Base-by-base conservation (phyloP, 2,329 filamentous ascomycete genomes). In the Xylaria sp. region DNA sequence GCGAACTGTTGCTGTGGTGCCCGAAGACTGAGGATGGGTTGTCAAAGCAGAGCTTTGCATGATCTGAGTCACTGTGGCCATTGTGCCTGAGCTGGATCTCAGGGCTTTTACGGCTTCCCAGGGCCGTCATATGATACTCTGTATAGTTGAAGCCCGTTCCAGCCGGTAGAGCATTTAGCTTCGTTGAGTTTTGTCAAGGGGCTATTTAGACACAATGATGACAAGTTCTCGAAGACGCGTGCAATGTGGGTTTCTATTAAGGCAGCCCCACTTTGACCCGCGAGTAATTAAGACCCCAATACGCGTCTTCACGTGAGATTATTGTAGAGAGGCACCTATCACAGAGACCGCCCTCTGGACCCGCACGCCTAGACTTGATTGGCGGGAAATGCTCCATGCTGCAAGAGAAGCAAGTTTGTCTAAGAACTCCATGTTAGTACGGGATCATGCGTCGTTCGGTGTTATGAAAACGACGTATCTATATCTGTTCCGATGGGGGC, bases 1-100 rank as follows among this genome's bases (percentile, higher is more conserved):
- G 77, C 92, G 84, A 48, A 98, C 94, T 0, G 88, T 85, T 1
- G 94, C 93, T 25, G 73, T 76, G 56, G 71, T 77, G 41, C 66
- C 63, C 15, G 71, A 52, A 12, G 72, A 55, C 39, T 70, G 71
- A 10, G 64, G 67, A 4, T 69, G 60, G 52, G 67, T 65, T 41
- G 70, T 71, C n/a, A 72, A 71, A 13, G 67, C 61, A 25, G 76
- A 74, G 63, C 72, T 74, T 66, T 73, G 73, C 64, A 73, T 69
- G 41, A 61, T 64, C 56, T 73, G 73, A 59, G 73, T 61, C n/a
- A 72, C 64, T 23, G 74, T 44, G 51, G 69, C 69, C 75, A 77
- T 77, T 46, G 12, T 51, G 23, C 8, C 46, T 34, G 28, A 25
- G 44, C 8, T 9, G 9, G n/a, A 55, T 28, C 5, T 31, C 6